Evolutionary conservation across 768 basidiomycete species (phyloP), one percentile per base, ranked within the genome.

Genomic region (Rhodosporidiobolus sp.): DNA sequence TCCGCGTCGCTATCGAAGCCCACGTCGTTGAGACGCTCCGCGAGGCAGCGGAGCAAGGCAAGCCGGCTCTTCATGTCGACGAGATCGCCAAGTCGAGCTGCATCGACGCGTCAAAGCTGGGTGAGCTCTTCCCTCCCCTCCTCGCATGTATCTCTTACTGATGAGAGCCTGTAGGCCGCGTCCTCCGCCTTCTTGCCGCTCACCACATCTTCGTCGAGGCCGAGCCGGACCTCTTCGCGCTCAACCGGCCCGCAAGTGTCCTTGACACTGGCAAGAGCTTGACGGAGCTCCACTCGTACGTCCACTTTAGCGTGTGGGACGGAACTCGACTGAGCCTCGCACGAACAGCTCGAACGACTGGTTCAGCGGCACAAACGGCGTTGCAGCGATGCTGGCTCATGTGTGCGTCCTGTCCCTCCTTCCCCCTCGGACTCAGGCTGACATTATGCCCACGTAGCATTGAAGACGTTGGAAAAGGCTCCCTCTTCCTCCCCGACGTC

Each of bases 191-290:
- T 34, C 84, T 92, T 54, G 89, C 90, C 19, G 90, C 90, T 0
- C 89, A 90, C 78, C 89, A 91, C 78, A 85, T 91, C 63, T 83
- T 89, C 43, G 84, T 85, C 50, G 90, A 92, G 80, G 83, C 86
- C 4, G 82, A 85, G 19, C 90, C 89, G 8, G 86, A 91, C 76
- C 86, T 88, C 9, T 92, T 91, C 76, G 84, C 89, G 17, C 84
- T 86, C 63, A 91, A 89, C 77, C 85, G 90, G 52, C 84, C 90
- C 67, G 87, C 88, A 7, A 87, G 87, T 16, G 81, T 88, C 22
- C 81, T 91, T 8, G 90, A 91, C 77, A 87, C 86, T 0, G 88
- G 90, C 9, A 89, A 89, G 79, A 79, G 81, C 8, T 81, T 86
- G 35, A 79, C 82, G 17, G 83, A 86, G 4, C 78, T 89, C 34